These are phyloP conservation scores for Lumnitzera racemosa DNA, from an alignment of 345 rosid species.

Conservation along the genomic window DNA sequence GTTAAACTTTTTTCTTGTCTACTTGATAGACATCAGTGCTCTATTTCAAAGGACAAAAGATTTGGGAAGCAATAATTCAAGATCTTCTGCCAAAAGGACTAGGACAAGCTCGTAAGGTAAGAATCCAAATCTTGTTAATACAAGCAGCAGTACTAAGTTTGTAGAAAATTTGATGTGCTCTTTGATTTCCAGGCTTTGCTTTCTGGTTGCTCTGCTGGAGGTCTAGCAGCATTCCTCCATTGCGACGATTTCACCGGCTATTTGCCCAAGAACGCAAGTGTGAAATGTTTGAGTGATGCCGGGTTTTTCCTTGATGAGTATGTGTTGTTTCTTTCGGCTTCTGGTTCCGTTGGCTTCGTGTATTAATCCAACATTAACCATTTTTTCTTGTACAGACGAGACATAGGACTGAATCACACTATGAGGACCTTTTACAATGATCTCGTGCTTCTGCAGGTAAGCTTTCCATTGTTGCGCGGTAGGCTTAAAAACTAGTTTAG, in stretches of 20 bases:
- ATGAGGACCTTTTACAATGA: slow-evolving; percentile 54
- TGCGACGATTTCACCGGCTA: slow-evolving; percentile 58
- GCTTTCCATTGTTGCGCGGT: not conserved
- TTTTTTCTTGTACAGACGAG: slow-evolving; percentile 46
- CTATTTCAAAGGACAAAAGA: slow-evolving; percentile 86
- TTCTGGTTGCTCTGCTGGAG: slow-evolving; percentile 99
- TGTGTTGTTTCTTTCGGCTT: slow-evolving; percentile 15
- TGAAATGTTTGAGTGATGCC: slow-evolving; percentile 96
- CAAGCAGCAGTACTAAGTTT: no score
- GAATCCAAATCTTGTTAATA: not conserved
- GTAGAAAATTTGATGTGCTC: not conserved
- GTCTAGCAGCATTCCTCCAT: slow-evolving; percentile 68
- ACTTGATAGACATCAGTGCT: slow-evolving; percentile 64
- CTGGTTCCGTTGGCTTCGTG: no score
- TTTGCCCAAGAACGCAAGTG: slow-evolving; percentile 52
- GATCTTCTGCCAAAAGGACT: slow-evolving; percentile 88
- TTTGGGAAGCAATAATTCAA: slow-evolving; percentile 76
- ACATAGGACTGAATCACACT: slow-evolving; percentile 48
- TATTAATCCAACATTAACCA: not conserved
- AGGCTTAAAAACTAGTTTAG: no score
- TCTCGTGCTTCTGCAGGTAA: slow-evolving; percentile 64
- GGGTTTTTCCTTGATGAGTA: slow-evolving; percentile 88
- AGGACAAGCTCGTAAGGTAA: slow-evolving; percentile 60
- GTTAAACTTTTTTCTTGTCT: not conserved
- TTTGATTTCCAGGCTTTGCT: slow-evolving; percentile 61